A percentile compares a stretch with the other conserved stretches of the same genome.
Conservation (phyloP, 305 asterid species). For the Rubia tinctorum region DNA sequence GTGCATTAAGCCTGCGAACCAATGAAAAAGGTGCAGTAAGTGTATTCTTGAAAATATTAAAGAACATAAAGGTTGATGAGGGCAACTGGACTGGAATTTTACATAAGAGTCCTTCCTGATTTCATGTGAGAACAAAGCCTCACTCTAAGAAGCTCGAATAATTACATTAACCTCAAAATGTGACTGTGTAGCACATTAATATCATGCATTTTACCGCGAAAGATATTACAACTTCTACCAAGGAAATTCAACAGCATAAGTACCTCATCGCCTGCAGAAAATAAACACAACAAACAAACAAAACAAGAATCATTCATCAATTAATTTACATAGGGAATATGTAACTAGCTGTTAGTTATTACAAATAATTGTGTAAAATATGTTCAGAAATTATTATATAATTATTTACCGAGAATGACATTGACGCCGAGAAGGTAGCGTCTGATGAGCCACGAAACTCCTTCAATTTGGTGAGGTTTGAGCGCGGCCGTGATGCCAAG, state of each 20-base stretch:
- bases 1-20: not conserved
- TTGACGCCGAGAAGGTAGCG: constrained; percentile 81
- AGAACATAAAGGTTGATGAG: not conserved
- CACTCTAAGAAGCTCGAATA: not conserved
- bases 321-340: not conserved
- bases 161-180: not conserved
- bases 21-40: not conserved
- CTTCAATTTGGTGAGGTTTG: constrained; percentile 85
- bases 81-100: not conserved
- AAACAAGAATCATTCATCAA: not conserved
- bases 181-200: not conserved
- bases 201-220: not conserved
- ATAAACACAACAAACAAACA: not conserved
- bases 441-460: constrained; percentile 82
- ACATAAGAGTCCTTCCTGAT: not conserved
- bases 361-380: not conserved
- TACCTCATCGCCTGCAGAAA: constrained; percentile 93
- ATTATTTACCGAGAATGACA: constrained; percentile 71
- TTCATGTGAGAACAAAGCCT: not conserved
- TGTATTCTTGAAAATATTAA: not conserved
- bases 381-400: not conserved
- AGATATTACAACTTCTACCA: not conserved
- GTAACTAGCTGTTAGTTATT: not conserved
- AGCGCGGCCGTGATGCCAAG: constrained; percentile 59
- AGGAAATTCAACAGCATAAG: constrained; percentile 11